A percentile compares a stretch with the other conserved stretches of the same genome.
Evolutionary conservation across 805 yeast species (phyloP).

Genomic region (Lipomyces oligophaga): DNA sequence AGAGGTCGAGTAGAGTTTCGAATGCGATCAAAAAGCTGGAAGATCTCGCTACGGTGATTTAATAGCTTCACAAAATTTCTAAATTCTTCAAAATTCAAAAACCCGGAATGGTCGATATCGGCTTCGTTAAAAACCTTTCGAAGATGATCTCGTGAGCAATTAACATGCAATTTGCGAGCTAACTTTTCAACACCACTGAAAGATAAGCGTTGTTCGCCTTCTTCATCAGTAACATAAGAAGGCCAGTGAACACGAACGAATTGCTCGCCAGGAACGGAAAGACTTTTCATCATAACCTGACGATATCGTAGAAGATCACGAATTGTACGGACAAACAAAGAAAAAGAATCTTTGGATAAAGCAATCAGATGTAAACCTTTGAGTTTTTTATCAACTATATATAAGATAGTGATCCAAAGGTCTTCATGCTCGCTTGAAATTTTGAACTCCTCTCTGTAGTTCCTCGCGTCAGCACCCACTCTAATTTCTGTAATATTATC

Average conservation of each 20-base stretch:
- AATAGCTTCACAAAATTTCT: conserved; percentile 66
- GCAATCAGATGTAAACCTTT: conserved; percentile 81
- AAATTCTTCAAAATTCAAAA: conserved; percentile 67
- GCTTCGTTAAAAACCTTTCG: conserved; percentile 50
- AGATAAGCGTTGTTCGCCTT: conserved; percentile 36
- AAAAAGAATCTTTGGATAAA: conserved; percentile 47
- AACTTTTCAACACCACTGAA: conserved; percentile 67
- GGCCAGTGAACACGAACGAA: conserved; percentile 67
- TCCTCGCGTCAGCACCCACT: conserved; percentile 67
- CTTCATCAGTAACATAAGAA: conserved; percentile 38
- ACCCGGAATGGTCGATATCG: conserved; percentile 48
- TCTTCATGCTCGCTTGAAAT: conserved; percentile 60
- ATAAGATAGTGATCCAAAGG: conserved; percentile 79
- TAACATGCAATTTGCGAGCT: conserved; percentile 66
- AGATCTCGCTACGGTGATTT: conserved; percentile 62
- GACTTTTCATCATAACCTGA: conserved; percentile 57
- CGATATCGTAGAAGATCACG: conserved; percentile 54
- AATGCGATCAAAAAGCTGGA: conserved; percentile 44
- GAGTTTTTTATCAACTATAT: conserved; percentile 57
- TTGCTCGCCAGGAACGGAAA: conserved; percentile 59
- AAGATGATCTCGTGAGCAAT: conserved; percentile 55
- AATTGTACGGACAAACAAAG: conserved; percentile 54
- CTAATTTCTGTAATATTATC: conserved; percentile 64
- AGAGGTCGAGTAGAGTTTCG: conserved; percentile 32
- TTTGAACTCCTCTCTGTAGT: conserved; percentile 81